Evolutionary conservation across 2,329 filamentous ascomycete genomes (phyloP).

Genomic region (Xylaria hypoxylon): DNA sequence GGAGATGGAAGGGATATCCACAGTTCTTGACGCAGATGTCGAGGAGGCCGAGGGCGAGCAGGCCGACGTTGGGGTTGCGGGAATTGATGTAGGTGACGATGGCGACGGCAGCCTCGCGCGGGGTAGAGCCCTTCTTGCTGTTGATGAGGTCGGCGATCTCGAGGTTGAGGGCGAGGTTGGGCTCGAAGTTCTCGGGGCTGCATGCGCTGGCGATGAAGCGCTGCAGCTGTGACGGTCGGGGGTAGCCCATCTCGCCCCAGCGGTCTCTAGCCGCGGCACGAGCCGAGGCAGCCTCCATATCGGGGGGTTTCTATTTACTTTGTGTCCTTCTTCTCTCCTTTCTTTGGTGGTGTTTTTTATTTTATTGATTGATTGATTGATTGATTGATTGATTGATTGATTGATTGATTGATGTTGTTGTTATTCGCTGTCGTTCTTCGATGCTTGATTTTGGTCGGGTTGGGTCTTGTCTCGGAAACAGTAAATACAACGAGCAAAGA

Average conservation of each 20-base stretch:
- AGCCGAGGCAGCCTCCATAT: constrained; percentile 94
- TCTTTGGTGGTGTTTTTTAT: not conserved
- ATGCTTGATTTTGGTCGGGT: no score
- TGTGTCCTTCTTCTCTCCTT: not conserved
- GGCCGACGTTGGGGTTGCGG: constrained; percentile 92
- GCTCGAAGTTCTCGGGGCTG: constrained; percentile 97
- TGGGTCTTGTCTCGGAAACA: no score
- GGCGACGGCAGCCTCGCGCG: constrained; percentile 91
- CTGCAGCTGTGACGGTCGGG: constrained; percentile 86
- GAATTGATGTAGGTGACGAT: constrained; percentile 97
- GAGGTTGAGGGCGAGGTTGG: constrained; percentile 94
- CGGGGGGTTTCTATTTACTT: not conserved
- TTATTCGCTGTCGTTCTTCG: no score
- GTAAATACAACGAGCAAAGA: no score
- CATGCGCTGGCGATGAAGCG: constrained; percentile 97
- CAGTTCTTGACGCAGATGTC: constrained; percentile 99
- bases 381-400: no score
- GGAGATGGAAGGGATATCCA: constrained; percentile 97
- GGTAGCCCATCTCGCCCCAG: constrained; percentile 84
- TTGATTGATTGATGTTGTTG: no score
- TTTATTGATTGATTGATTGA: no score
- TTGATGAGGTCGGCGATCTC: constrained; percentile 98
- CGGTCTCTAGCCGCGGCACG: constrained; percentile 95
- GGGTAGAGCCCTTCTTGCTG: constrained; percentile 94
- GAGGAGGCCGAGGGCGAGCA: constrained; percentile 90